Conservation (phyloP, 345 rosid genomes). For the Populus deltoides region DNA sequence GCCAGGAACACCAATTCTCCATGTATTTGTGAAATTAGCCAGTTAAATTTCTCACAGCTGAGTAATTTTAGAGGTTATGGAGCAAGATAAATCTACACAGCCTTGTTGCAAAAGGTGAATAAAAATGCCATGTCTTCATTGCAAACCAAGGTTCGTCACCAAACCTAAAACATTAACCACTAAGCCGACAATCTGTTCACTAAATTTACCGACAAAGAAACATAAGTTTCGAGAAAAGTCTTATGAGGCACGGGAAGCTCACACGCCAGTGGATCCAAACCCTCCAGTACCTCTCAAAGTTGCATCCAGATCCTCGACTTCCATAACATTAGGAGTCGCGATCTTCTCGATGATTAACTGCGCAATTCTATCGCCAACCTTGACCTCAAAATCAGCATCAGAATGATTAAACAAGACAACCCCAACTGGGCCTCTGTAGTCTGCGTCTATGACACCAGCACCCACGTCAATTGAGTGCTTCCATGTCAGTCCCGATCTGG, state of each 20-base stretch:
- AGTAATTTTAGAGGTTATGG: too few relatives aligned
- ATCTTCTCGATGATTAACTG: conserved; percentile 79
- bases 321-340: conserved; percentile 55
- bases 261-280: conserved; percentile 81
- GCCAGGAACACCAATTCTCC: too few relatives aligned
- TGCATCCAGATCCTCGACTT: conserved; percentile 66
- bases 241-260: not conserved
- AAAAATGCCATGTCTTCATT: too few relatives aligned
- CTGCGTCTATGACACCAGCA: conserved; percentile 76
- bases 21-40: too few relatives aligned
- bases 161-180: not conserved
- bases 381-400: conserved; percentile 60
- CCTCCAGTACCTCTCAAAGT: conserved; percentile 77
- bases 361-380: conserved; percentile 60
- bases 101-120: too few relatives aligned
- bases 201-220: not conserved
- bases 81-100: too few relatives aligned
- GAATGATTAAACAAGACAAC: conserved; percentile 71
- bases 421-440: conserved; percentile 76
- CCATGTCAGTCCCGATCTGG: conserved; percentile 78
- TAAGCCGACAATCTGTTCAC: not conserved
- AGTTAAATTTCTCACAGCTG: too few relatives aligned
- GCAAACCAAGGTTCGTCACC: not conserved
- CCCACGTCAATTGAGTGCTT: conserved; percentile 81
- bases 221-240: accelerated